phyloP scores from a whole-genome alignment of 2,329 filamentous ascomycete genomes.

The Stagonosporopsis rhizophila region DNA sequence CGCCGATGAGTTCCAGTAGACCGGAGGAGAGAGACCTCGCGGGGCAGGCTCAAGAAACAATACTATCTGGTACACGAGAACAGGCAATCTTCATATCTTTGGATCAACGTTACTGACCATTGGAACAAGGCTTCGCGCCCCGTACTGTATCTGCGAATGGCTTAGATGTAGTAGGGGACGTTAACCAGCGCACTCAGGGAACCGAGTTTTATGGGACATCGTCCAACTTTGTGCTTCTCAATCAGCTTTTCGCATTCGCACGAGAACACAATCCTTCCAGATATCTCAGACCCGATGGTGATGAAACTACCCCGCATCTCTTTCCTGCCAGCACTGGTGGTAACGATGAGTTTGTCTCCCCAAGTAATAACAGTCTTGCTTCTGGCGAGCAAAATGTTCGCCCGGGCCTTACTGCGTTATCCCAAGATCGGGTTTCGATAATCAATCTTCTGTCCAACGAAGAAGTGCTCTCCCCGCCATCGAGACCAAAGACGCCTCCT shows the following conservation, averaged over 20 bases:
- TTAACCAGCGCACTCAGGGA: background rate
- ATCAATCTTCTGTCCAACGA: conserved; percentile 1
- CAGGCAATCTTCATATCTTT: background rate
- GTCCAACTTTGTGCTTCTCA: background rate
- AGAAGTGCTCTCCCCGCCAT: background rate
- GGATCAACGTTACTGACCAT: background rate
- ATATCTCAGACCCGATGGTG: background rate
- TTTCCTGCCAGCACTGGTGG: background rate
- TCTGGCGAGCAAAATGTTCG: background rate
- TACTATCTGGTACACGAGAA: background rate
- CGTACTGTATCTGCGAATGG: background rate
- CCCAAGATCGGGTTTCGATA: background rate
- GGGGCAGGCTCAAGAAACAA: background rate
- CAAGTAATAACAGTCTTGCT: background rate
- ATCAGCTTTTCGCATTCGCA: background rate
- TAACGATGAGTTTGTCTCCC: background rate
- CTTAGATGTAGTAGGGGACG: background rate
- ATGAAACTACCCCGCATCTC: background rate
- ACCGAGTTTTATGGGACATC: conserved; percentile 1
- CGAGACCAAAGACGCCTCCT: background rate
- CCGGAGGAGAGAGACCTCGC: background rate
- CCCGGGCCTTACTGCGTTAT: background rate
- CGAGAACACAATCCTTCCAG: background rate
- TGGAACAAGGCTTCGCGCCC: background rate
- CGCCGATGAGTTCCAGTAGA: background rate